Evolutionary conservation across 202 grass and related monocot genomes (phyloP).

Genomic region (Hordeum pubiflorum): DNA sequence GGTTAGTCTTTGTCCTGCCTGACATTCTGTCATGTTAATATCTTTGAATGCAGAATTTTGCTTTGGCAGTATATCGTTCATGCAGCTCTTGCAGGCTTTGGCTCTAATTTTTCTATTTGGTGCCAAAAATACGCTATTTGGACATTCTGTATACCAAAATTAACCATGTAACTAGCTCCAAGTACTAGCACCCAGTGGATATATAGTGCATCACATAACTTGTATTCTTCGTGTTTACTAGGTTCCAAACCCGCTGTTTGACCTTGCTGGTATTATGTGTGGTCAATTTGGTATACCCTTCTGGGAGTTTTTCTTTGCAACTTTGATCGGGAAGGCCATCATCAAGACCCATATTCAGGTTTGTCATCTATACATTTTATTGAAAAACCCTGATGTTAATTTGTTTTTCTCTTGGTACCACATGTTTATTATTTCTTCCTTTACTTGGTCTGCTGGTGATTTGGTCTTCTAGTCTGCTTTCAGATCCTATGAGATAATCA

Average conservation of each 20-base stretch:
- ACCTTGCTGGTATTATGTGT: constrained; percentile 98
- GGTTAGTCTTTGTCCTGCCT: constrained; percentile 39
- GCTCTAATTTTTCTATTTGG: not conserved
- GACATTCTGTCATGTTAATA: not conserved
- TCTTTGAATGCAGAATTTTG: constrained; percentile 5
- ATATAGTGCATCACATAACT: not conserved
- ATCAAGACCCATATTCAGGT: constrained; percentile 99
- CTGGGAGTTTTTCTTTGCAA: constrained; percentile 98
- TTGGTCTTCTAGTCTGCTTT: not conserved
- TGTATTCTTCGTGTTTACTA: constrained; percentile 23
- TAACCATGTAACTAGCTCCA: not conserved
- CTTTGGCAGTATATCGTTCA: not conserved
- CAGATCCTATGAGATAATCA: not conserved
- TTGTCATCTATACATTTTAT: constrained; percentile 5
- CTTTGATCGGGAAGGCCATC: constrained; percentile 84
- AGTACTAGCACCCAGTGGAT: not conserved
- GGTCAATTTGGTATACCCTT: constrained; percentile 95
- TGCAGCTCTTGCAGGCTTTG: not conserved
- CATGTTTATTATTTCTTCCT: not conserved
- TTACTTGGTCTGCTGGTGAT: not conserved
- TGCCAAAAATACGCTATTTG: constrained; percentile 2
- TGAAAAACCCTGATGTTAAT: not conserved
- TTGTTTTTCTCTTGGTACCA: constrained; percentile 5
- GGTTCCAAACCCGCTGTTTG: constrained; percentile 94
- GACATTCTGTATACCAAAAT: not conserved